Evolutionary conservation across 176 grass and related monocot genomes (phyloP), one percentile per base, ranked within the genome.

Genomic region (Rhipidocladum racemiflorum): DNA sequence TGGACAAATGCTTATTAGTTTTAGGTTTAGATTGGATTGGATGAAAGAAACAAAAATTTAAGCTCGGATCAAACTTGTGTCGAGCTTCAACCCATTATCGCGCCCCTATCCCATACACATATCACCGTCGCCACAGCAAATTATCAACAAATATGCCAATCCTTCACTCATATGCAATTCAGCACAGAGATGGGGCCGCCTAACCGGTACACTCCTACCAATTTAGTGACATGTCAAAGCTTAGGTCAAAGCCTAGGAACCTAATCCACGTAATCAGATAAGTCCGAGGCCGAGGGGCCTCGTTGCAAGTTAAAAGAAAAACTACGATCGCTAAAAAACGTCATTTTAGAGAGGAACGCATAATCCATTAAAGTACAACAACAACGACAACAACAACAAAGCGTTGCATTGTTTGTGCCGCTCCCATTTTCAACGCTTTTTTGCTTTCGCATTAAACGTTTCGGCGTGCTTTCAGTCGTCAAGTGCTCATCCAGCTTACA

Each of bases 381-480:
- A 5, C 45, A 50, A 23, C n/a, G n/a, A 14, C n/a, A 21, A 56
- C 14, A 20, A 67, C 0, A 18, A 5, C 45, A 50, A 23, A 1
- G 25, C 0, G 28, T 17, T 36, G 25, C 1, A 4, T 45, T 66
- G 77, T 32, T 53, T 36, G 40, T 28, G 65, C 53, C 14, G 42
- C 35, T 75, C 35, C 62, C 36, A 20, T 29, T 16, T 12, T n/a
- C 18, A 74, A 81, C 61, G 21, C 49, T 49, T 67, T 49, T 67
- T 81, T 10, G 48, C 77, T 81, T 59, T 59, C 27, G 59, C 85
- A 36, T n/a, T 6, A 67, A 77, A 6, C 57, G 3, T 46, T 11
- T 3, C 27, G 60, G 39, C 68, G 35, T 56, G 57, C 46, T 43
- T 15, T 27, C 67, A 25, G 55, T 21, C 64, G 74, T 56, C 51